Evolutionary conservation across 2,329 filamentous ascomycete species (phyloP), one percentile per base, ranked within the genome.

Genomic region (Paracoccidioides brasiliensis): DNA sequence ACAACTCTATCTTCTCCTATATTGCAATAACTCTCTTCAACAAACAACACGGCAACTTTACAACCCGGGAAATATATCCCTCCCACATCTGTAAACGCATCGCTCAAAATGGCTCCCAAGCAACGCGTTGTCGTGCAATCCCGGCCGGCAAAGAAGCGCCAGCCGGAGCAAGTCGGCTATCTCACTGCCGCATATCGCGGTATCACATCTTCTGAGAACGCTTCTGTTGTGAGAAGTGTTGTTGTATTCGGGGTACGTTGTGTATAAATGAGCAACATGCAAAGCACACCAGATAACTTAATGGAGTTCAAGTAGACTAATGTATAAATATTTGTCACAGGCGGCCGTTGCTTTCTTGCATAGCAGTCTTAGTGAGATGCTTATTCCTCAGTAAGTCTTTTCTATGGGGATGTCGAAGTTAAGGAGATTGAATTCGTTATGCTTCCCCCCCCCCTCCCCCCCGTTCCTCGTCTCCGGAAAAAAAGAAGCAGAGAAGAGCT

Each of bases 171-270:
- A 55, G 77, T 75, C 64, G 78, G 83, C 60, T 76, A 80, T 69
- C 62, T 85, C 61, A 74, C 74, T 63, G 75, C 75, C 56, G 76
- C 80, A 61, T 86, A 85, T 70, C 76, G 79, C 58, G 75, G 80
- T 61, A 65, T 86, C 65, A 86, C 82, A 55, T 79, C 80, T 33
- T 70, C 83, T 38, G 84, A 88, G 66, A 87, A 88, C 70, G 78
- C 81, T 51, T 79, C 82, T 56, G 79, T 86, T 56, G 83, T 87
- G 58, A 78, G 81, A 64, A 86, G 83, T 66, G 72, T 87, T 62
- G 76, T 80, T 60, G 69, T 86, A 63, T 87, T 87, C 66, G 83
- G 82, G 55, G 83, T 87, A 77, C 67, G 83, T 32, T 35, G 46
- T 32, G 46, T 46, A 40, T 12, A 33, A 33, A 6, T 42, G 14